Base-by-base conservation (phyloP, 1,139 yeast species). In the Zhuliangozyma blackwelliae region DNA sequence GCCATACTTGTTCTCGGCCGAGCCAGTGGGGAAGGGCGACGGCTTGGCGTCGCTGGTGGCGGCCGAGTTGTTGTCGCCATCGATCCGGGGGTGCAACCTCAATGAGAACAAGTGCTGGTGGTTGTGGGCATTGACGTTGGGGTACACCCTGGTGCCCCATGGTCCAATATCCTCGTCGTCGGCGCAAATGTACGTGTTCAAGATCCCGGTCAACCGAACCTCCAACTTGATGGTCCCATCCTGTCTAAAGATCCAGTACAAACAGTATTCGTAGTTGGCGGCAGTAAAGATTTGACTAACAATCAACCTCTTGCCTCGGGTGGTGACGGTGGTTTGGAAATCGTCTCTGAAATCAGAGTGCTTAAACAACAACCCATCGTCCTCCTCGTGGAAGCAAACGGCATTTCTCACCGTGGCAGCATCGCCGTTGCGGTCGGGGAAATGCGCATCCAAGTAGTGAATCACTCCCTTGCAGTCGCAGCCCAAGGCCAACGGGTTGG, bases 381-480 rank as follows among this genome's bases (percentile, higher is more conserved):
- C 94, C 61, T 84, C 90, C 65, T 84, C 94, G 57, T 84, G 94
- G 52, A 84, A 82, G 63, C 94, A 84, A 44, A 84, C 73, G 12
- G 92, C 92, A 50, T 83, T 82, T 61, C 79, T 81, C 43, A 82
- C 72, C 27, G 88, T 79, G 46, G 79, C 64, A 38, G 89, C 79
- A 25, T 75, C 80, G 53, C 94, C 94, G 10, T 66, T 59, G 56
- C 77, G 75, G 58, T 77, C 79, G 33, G 81, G 72, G 54, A 82
- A 80, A 59, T 78, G 80, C 21, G 86, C 90, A 60, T 83, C 90
- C 62, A 84, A 58, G 63, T 84, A 84, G 57, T 84, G 89, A 49
- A 84, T 84, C 33, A 79, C 88, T 53, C 92, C 94, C 58, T 83
- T 82, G 65, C 94, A 84, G 59, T 84, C 94, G 59, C 94, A 84